Conservation (phyloP, 2,329 filamentous ascomycete genomes). For the Colletotrichum tofieldiae region DNA sequence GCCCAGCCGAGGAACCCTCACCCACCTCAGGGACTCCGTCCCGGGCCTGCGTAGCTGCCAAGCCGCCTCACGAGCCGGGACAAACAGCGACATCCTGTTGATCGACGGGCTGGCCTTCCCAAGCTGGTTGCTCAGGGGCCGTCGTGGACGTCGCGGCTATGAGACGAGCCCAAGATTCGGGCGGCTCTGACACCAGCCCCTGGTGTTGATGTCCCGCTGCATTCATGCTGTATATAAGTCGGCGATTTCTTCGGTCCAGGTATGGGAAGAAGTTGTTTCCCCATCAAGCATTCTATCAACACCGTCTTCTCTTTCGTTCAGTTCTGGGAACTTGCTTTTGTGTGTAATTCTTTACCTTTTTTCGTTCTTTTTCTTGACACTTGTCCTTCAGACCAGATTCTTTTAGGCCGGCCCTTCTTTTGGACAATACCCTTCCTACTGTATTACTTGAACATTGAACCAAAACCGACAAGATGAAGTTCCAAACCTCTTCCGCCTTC, state of each 20-base stretch:
- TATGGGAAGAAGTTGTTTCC: background rate
- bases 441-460: slow-evolving; percentile 3
- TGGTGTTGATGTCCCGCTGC: background rate
- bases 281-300: slow-evolving; percentile 30
- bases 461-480: slow-evolving; percentile 32
- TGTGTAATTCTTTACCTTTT: slow-evolving; percentile 18
- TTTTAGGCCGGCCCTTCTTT: slow-evolving; percentile 44
- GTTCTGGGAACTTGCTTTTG: slow-evolving; percentile 45
- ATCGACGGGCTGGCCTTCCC: slow-evolving; percentile 19
- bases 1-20: slow-evolving; percentile 22
- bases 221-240: slow-evolving; percentile 36
- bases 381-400: slow-evolving; percentile 33
- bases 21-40: slow-evolving; percentile 13
- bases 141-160: slow-evolving; percentile 7
- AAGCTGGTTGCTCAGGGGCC: slow-evolving; percentile 22
- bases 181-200: background rate
- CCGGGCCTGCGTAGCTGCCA: slow-evolving; percentile 14
- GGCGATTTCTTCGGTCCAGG: background rate
- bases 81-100: slow-evolving; percentile 6
- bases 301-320: slow-evolving; percentile 41
- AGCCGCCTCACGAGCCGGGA: slow-evolving; percentile 23
- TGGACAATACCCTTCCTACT: slow-evolving; percentile 2
- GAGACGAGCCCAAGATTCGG: slow-evolving; percentile 32
- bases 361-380: slow-evolving; percentile 28
- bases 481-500: slow-evolving; percentile 37